These are phyloP conservation scores for Phytopythium litorale DNA, from an alignment of 352 stramenopile genomes.

Conservation along the genomic window DNA sequence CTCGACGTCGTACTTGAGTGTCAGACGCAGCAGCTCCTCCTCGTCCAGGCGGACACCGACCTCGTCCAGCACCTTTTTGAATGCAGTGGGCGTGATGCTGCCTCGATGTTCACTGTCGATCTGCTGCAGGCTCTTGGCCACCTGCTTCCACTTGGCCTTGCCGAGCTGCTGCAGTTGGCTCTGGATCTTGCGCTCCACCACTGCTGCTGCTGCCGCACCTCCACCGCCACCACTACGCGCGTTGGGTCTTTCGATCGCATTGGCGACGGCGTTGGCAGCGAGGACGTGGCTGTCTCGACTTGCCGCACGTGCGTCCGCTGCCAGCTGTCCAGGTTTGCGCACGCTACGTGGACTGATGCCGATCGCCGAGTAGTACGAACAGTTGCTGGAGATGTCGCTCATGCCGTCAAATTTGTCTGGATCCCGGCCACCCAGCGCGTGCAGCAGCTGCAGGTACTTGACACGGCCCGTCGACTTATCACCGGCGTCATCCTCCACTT, in stretches of 20 bases:
- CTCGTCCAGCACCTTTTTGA: slow-evolving; percentile 63
- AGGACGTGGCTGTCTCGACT: slow-evolving; percentile 34
- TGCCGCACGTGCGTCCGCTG: slow-evolving; percentile 10
- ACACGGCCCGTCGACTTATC: slow-evolving; percentile 34
- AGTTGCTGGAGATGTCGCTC: slow-evolving; percentile 73
- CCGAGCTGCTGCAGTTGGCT: slow-evolving; percentile 41
- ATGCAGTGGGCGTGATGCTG: slow-evolving; percentile 35
- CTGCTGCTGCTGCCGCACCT: slow-evolving; percentile 25
- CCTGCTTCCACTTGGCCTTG: slow-evolving; percentile 53
- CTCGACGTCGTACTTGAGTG: slow-evolving; percentile 75
- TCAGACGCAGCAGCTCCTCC: slow-evolving; percentile 61
- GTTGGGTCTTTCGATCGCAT: slow-evolving; percentile 36
- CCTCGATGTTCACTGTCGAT: slow-evolving; percentile 55
- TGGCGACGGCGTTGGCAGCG: slow-evolving; percentile 39
- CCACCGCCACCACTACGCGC: slow-evolving; percentile 7
- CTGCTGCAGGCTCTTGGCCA: slow-evolving; percentile 54
- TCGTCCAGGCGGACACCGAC: slow-evolving; percentile 45
- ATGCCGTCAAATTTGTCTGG: slow-evolving; percentile 56
- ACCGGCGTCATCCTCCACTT: slow-evolving; percentile 51
- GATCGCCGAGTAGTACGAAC: slow-evolving; percentile 75
- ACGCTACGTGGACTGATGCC: slow-evolving; percentile 55
- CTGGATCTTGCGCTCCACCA: slow-evolving; percentile 64
- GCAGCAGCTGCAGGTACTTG: slow-evolving; percentile 63
- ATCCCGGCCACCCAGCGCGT: slow-evolving; percentile 58
- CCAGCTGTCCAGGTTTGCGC: slow-evolving; percentile 15